A percentile compares a stretch with the other conserved stretches of the same genome.
phyloP scores from a whole-genome alignment of 2,329 filamentous ascomycete genomes.

The Cylindrodendrum hubeiense region DNA sequence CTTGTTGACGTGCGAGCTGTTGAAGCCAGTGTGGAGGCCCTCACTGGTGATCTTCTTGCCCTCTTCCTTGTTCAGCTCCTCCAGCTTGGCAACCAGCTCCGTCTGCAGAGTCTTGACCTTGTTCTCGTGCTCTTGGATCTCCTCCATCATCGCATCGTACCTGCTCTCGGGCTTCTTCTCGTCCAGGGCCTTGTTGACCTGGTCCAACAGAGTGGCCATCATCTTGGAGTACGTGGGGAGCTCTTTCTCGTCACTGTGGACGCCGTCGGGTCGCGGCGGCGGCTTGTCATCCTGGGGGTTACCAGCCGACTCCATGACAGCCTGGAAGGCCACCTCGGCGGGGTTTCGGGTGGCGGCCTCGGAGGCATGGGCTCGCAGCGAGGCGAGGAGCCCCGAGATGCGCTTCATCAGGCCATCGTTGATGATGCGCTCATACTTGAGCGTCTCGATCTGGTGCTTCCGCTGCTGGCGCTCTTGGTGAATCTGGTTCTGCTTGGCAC shows the following conservation, averaged over 20 bases:
- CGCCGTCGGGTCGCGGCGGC: conserved; percentile 80
- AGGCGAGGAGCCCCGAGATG: conserved; percentile 82
- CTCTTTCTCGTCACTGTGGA: conserved; percentile 79
- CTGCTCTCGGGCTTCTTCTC: conserved; percentile 78
- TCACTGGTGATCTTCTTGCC: conserved; percentile 94
- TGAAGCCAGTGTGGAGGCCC: conserved; percentile 87
- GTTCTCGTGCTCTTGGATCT: conserved; percentile 79
- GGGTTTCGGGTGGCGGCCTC: conserved; percentile 75
- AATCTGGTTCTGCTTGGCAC: conserved; percentile 97
- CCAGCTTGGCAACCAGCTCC: conserved; percentile 80
- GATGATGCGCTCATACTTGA: conserved; percentile 92
- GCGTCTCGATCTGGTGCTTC: conserved; percentile 87
- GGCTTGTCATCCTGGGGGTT: conserved; percentile 81
- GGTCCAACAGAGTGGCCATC: conserved; percentile 96
- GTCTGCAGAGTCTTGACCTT: conserved; percentile 85
- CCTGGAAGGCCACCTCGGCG: conserved; percentile 88
- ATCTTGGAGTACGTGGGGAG: conserved; percentile 93
- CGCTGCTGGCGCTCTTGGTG: conserved; percentile 90
- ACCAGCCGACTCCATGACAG: conserved; percentile 84
- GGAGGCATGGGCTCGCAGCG: conserved; percentile 79
- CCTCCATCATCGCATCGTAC: conserved; percentile 81
- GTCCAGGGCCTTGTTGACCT: conserved; percentile 87
- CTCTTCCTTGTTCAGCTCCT: conserved; percentile 87
- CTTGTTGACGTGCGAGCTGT: conserved; percentile 85
- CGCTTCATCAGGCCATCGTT: conserved; percentile 91